Conservation (phyloP, 257 asterid species). For the Gynochthodes officinalis region DNA sequence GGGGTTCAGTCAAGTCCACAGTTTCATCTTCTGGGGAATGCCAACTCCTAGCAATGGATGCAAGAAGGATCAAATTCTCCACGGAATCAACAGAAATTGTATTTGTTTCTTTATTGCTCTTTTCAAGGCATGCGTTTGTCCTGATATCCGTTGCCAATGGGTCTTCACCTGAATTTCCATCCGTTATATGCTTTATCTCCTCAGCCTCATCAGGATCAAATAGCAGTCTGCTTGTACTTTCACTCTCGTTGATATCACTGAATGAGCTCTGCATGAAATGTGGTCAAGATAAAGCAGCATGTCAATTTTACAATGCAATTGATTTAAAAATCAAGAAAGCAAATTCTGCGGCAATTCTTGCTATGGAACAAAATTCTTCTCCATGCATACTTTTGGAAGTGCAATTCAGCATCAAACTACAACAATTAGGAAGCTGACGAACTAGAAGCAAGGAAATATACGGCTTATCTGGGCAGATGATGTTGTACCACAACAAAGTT, state of each 20-base stretch:
- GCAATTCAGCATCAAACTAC: too few relatives aligned
- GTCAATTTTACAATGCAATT: background rate
- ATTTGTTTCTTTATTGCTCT: conserved; percentile 25
- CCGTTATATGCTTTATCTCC: conserved; percentile 67
- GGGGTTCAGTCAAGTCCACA: conserved; percentile 85
- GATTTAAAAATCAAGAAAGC: background rate
- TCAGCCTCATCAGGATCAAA: conserved; percentile 31
- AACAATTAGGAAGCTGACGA: too few relatives aligned
- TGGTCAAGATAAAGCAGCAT: background rate
- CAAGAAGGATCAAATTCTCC: conserved; percentile 42
- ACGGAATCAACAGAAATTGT: conserved; percentile 26
- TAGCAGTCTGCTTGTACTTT: conserved; percentile 21
- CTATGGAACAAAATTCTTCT: too few relatives aligned
- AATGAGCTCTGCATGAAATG: conserved; percentile 30
- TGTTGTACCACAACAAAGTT: too few relatives aligned
- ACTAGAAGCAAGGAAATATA: too few relatives aligned
- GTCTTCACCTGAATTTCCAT: conserved; percentile 26
- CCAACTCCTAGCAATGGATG: conserved; percentile 35
- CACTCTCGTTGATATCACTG: conserved; percentile 23
- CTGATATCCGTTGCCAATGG: conserved; percentile 19
- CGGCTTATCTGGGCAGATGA: too few relatives aligned
- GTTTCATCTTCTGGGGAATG: conserved; percentile 46
- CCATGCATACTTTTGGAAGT: too few relatives aligned
- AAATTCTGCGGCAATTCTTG: background rate
- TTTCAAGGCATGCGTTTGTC: conserved; percentile 15